These are phyloP conservation scores for Paecilomyces dactylethromorphus DNA, from an alignment of 2,329 filamentous ascomycete genomes.

Conservation along the genomic window DNA sequence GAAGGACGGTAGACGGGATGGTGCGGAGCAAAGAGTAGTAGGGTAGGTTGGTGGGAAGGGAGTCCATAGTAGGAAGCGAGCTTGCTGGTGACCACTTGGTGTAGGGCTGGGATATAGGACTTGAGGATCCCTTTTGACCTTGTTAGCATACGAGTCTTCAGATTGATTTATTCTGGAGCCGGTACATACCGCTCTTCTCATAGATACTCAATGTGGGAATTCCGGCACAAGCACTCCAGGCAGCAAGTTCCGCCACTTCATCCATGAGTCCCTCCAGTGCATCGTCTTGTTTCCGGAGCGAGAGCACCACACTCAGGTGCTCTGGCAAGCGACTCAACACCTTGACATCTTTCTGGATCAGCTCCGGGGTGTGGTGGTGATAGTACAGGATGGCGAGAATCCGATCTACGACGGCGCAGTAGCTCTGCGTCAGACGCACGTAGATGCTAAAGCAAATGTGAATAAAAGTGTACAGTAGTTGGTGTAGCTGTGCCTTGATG, in stretches of 20 bases:
- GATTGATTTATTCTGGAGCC: background rate
- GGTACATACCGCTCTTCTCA: slow-evolving; percentile 70
- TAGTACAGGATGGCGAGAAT: slow-evolving; percentile 80
- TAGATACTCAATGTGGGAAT: slow-evolving; percentile 87
- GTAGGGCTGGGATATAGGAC: slow-evolving; percentile 76
- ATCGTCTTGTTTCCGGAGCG: slow-evolving; percentile 60
- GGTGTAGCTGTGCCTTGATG: slow-evolving; percentile 37
- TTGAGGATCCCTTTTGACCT: slow-evolving; percentile 68
- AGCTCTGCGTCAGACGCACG: slow-evolving; percentile 72
- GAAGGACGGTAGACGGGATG: slow-evolving; percentile 42
- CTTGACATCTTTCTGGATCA: slow-evolving; percentile 82
- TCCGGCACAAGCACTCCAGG: slow-evolving; percentile 86
- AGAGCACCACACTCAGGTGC: slow-evolving; percentile 83
- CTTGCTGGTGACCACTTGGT: slow-evolving; percentile 71
- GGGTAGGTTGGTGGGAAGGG: slow-evolving; percentile 54
- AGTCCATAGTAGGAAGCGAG: slow-evolving; percentile 82
- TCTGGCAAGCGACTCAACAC: slow-evolving; percentile 67
- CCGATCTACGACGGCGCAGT: slow-evolving; percentile 70
- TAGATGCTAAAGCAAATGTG: slow-evolving; percentile 84
- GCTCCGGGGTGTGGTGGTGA: slow-evolving; percentile 89
- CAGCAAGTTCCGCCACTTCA: slow-evolving; percentile 83
- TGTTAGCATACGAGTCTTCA: background rate
- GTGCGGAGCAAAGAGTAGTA: slow-evolving; percentile 69
- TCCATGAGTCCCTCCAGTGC: slow-evolving; percentile 79
- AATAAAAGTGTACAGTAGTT: slow-evolving; percentile 38